Base-by-base conservation (phyloP, 352 stramenopile species). In the Bremia lactucae region DNA sequence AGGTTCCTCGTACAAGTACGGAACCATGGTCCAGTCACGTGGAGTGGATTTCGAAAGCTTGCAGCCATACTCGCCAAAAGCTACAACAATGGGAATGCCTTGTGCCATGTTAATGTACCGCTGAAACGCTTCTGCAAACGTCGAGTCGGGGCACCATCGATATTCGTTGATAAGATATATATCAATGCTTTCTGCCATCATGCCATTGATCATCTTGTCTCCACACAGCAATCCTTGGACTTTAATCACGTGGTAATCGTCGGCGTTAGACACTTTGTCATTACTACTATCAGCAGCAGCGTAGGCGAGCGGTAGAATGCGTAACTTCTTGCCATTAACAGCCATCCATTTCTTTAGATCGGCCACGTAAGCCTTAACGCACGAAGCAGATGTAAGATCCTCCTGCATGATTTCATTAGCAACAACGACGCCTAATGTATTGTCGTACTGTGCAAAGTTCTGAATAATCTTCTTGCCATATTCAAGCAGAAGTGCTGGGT, bases 111-210 rank as follows among this genome's bases (percentile, higher is more conserved):
- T 54, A 23, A 87, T 71, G 39, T 88, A 80, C 11, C 62, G 72
- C 40, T 81, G 56, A 59, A 88, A 92, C 2, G 76, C 72, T 41
- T 82, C 61, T 0, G 59, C 62, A 24, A 85, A 92, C 8, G 68
- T 80, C 26, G 63, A 83, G 23, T 65, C 64, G 6, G 70, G 59
- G 39, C 80, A 93, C 75, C 76, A 93, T 52, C 80, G 80, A 52
- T 93, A 93, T 51, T 90, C 78, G 55, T 93, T 93, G 50, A 93
- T 87, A 22, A 93, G 46, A 48, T 87, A 91, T 20, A 93, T 90
- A 49, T 93, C 80, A 33, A 93, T 89, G 59, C 73, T 88, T 48
- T 83, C 68, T 31, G 63, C 11, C 75, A 87, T 90, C 54, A 84
- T 59, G 11, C 80, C 80, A 39, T 93, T 60, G 25, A 66, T 74